Evolutionary conservation across 163 green algal genomes (phyloP).

Genomic region (Botryococcus braunii): DNA sequence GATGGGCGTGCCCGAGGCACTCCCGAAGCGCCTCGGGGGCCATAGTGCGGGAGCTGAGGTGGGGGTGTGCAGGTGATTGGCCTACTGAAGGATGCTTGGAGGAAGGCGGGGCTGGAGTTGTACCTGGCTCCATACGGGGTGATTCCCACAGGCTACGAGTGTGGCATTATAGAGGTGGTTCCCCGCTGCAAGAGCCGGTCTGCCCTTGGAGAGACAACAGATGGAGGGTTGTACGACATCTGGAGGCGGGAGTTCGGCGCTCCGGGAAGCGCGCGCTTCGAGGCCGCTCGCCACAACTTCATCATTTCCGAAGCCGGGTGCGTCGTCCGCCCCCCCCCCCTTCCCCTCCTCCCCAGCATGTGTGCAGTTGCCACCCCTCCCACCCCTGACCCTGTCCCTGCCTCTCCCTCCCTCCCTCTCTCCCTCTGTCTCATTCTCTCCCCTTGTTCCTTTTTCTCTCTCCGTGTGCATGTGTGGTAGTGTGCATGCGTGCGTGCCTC

Average conservation of each 20-base stretch:
- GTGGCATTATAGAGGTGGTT: slow-evolving; percentile 88
- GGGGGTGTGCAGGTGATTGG: slow-evolving; percentile 63
- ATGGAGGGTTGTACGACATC: slow-evolving; percentile 88
- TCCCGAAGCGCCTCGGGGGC: neutral
- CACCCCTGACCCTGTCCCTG: too few species aligned
- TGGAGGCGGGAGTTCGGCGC: slow-evolving; percentile 81
- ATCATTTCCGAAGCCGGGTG: slow-evolving; percentile 71
- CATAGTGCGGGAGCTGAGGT: neutral
- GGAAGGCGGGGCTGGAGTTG: slow-evolving; percentile 61
- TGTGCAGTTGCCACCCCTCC: neutral
- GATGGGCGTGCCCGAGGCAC: slow-evolving; percentile 3
- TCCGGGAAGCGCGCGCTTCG: slow-evolving; percentile 64
- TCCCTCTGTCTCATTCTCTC: too few species aligned
- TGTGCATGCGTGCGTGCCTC: too few species aligned
- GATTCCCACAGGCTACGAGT: slow-evolving; percentile 89
- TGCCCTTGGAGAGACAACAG: slow-evolving; percentile 34
- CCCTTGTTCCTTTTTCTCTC: too few species aligned
- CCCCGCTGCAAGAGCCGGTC: slow-evolving; percentile 58
- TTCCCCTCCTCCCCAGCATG: neutral
- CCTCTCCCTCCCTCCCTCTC: too few species aligned
- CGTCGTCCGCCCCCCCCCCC: too few species aligned
- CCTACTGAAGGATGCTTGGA: slow-evolving; percentile 66
- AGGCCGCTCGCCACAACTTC: slow-evolving; percentile 80
- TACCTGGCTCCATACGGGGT: slow-evolving; percentile 92
- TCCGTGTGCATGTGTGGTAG: too few species aligned